Evolutionary conservation across 83 land plant species (phyloP).

Genomic region (Picea abies): DNA sequence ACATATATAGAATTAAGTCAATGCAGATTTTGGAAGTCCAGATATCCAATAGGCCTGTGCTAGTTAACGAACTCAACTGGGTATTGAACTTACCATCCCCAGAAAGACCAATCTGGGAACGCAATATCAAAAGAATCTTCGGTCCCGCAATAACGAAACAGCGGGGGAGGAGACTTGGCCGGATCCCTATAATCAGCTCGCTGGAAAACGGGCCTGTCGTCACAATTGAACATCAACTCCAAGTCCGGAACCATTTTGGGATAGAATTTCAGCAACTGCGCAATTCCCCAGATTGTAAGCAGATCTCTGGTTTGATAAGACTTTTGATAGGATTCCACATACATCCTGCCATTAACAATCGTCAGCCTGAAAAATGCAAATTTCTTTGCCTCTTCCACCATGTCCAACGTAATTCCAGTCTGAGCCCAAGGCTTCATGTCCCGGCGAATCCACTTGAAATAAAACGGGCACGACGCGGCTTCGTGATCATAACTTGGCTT

Average conservation of each 20-base stretch:
- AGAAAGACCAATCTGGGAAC: slow-evolving; percentile 87
- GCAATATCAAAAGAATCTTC: slow-evolving; percentile 39
- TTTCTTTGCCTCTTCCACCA: slow-evolving; percentile 20
- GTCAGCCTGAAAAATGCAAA: slow-evolving; percentile 37
- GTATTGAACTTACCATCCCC: slow-evolving; percentile 70
- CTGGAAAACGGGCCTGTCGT: slow-evolving; percentile 36
- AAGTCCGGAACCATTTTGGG: slow-evolving; percentile 70
- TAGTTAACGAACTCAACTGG: no score
- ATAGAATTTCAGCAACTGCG: slow-evolving; percentile 58
- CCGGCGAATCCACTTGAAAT: slow-evolving; percentile 38
- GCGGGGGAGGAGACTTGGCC: slow-evolving; percentile 35
- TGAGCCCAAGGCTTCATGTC: slow-evolving; percentile 40
- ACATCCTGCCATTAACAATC: slow-evolving; percentile 38
- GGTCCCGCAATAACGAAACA: slow-evolving; percentile 61
- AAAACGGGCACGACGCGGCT: slow-evolving; percentile 22
- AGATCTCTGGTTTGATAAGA: slow-evolving; percentile 51
- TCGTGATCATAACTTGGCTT: no score
- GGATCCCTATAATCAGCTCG: not conserved
- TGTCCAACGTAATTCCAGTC: slow-evolving; percentile 32
- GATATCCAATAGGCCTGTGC: not conserved
- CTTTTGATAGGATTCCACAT: slow-evolving; percentile 40
- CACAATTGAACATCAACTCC: slow-evolving; percentile 69
- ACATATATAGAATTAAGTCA: not conserved
- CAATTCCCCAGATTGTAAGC: slow-evolving; percentile 70
- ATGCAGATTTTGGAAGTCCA: not conserved